Base-by-base conservation (phyloP, 768 basidiomycete species). In the Phylloporus sp. region DNA sequence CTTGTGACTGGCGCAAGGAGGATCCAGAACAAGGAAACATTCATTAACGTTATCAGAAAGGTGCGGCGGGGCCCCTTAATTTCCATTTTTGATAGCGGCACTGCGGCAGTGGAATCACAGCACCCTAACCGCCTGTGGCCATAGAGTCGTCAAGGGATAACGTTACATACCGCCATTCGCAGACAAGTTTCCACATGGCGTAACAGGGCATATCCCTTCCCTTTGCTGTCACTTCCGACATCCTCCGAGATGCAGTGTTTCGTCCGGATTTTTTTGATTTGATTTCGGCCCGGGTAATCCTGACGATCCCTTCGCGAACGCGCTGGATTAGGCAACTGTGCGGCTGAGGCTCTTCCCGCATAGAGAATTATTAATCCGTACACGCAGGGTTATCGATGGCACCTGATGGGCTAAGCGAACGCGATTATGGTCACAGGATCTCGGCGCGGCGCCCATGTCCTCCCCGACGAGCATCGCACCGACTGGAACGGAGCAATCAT, bases 231-330 rank as follows among this genome's bases (percentile, higher is more conserved):
- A 57, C 47, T 28, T 60, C 63, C 61, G 63, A 58, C 43, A 32
- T 52, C 55, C 61, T 63, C 59, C 59, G 59, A 56, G 28, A 42
- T 40, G 44, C 23, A 29, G 36, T 18, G 20, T 29, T n/a, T 32
- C 13, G 31, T 11, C 36, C 7, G 31, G 15, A 40, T 54, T 49
- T 45, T 11, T 33, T 7, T 26, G 15, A 40, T 54, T 49, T 45
- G 48, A 44, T 38, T 38, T 50, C 63, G 63, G 63, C 11, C 63
- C 60, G 63, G 53, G 33, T 52, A 48, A 51, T 47, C 61, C 53
- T 63, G 64, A 59, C 63, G 61, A 64, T 64, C 63, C 48, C 64
- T 60, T 62, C 60, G 56, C 59, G 62, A 62, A 61, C 21, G 45
- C 13, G 44, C 44, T 37, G 43, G 34, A 52, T 56, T 52, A 44